Base-by-base conservation (phyloP, 495 filamentous ascomycete genomes). In the Mytilinidion resinicola region DNA sequence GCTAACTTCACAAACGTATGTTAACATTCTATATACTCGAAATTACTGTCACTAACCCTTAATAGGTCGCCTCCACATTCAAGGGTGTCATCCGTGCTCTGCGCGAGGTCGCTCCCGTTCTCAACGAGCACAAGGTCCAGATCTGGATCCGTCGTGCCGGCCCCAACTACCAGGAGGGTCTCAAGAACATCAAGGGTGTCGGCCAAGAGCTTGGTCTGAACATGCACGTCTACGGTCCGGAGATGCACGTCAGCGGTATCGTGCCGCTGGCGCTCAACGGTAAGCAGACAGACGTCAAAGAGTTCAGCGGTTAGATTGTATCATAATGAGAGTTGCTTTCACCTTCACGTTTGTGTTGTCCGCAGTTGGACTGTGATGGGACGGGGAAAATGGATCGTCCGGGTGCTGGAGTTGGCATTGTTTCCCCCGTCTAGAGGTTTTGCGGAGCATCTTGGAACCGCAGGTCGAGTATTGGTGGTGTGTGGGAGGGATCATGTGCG, bases 101-200 rank as follows among this genome's bases (percentile, higher is more conserved):
- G 56, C 87, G 95, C 55, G 93, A 97, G 76, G 90, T 93, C 59
- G 83, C 90, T 53, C 85, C 85, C 50, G 76, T 85, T 37, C 82
- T 99, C 57, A 84, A 84, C 73, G 95, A 97, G 82, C 93, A 99
- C 86, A 95, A 95, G 68, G 90, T 93, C 58, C 87, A 95, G 75
- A 96, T 99, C 80, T 99, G 95, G 95, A 90, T 99, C 67, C 90
- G 93, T 69, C 93, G 93, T 81, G 93, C 93, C 48, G 93, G 93
- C 59, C 93, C 93, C 75, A 99, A 99, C 81, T 99, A 95, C 82
- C 93, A 99, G 76, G 93, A 99, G 78, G 93, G 93, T 78, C 84
- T 99, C 59, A 96, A 96, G 82, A 99, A 97, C 82, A 96, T 99
- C 81, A 96, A 97, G 82, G 81, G 86, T 44, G 91, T 95, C 52